Percentiles rank a stretch among this genome's conserved stretches.
Conservation (phyloP, 495 filamentous ascomycete species). For the Cercophora scortea region DNA sequence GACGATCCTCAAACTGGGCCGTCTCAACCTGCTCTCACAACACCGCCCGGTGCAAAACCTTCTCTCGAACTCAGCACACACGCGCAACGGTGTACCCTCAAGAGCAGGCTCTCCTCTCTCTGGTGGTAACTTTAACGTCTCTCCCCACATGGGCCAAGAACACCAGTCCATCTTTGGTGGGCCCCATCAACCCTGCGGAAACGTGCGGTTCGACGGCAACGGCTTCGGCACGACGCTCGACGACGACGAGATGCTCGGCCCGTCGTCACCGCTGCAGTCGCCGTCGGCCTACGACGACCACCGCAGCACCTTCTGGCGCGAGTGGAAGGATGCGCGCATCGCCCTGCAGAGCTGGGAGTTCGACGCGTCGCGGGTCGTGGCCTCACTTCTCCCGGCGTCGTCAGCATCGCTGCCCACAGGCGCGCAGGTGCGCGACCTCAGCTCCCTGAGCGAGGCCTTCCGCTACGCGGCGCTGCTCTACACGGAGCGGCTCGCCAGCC, state of each 20-base stretch:
- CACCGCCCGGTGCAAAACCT: constrained; percentile 47
- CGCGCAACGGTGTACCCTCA: constrained; percentile 6
- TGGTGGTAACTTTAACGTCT: constrained; percentile 46
- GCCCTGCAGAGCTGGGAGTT: constrained; percentile 78
- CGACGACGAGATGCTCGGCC: constrained; percentile 30
- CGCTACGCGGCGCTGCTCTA: constrained; percentile 85
- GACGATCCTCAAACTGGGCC: constrained; percentile 67
- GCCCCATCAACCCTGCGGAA: constrained; percentile 15
- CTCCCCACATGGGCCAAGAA: constrained; percentile 7
- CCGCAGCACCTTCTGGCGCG: constrained; percentile 66
- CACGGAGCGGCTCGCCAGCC: constrained; percentile 78
- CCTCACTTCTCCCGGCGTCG: constrained; percentile 10
- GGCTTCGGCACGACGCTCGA: constrained; percentile 48
- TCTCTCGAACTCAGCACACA: constrained; percentile 18
- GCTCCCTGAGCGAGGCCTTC: constrained; percentile 78
- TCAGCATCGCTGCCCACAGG: constrained; percentile 26
- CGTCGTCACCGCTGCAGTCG: constrained; percentile 20
- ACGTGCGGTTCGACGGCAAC: constrained; percentile 51
- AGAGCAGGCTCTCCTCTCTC: constrained; percentile 27
- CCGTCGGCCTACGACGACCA: constrained; percentile 40
- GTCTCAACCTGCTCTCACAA: constrained; percentile 84
- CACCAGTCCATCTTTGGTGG: constrained; percentile 16
- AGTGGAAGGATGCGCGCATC: constrained; percentile 74
- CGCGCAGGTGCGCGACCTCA: constrained; percentile 41
- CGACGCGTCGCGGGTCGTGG: constrained; percentile 38